These are phyloP conservation scores for Cladorrhinum sp. DNA, from an alignment of 2,329 filamentous ascomycete genomes.

Conservation along the genomic window DNA sequence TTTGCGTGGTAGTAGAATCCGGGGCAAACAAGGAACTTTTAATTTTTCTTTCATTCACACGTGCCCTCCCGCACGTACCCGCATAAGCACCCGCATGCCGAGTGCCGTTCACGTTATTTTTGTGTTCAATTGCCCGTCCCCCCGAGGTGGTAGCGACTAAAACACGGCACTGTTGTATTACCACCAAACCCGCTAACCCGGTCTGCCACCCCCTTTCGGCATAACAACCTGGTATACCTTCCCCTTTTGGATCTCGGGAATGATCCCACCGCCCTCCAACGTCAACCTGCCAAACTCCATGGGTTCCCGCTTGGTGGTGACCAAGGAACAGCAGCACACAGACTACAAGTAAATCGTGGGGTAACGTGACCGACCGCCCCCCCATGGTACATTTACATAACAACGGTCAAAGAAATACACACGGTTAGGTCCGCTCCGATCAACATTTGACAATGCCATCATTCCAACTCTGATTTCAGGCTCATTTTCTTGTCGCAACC, in stretches of 20 bases:
- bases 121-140: no score
- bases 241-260: background rate
- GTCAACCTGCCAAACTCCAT: background rate
- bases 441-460: background rate
- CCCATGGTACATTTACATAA: no score
- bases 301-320: no score
- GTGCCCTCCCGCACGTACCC: background rate
- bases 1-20: background rate
- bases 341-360: no score
- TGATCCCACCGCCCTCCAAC: background rate
- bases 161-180: constrained; percentile 2
- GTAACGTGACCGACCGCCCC: background rate
- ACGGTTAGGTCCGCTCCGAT: no score
- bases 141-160: constrained; percentile 2
- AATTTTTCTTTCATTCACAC: background rate
- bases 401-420: no score
- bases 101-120: constrained; percentile 4
- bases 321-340: background rate
- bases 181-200: constrained; percentile 2
- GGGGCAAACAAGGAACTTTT: constrained; percentile 3
- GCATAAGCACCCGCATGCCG: background rate
- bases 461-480: background rate
- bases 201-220: constrained; percentile 3
- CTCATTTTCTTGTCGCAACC: background rate
- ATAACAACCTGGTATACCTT: background rate